phyloP scores from a whole-genome alignment of 208 protist species.

The Tritrichomonas musculus region DNA sequence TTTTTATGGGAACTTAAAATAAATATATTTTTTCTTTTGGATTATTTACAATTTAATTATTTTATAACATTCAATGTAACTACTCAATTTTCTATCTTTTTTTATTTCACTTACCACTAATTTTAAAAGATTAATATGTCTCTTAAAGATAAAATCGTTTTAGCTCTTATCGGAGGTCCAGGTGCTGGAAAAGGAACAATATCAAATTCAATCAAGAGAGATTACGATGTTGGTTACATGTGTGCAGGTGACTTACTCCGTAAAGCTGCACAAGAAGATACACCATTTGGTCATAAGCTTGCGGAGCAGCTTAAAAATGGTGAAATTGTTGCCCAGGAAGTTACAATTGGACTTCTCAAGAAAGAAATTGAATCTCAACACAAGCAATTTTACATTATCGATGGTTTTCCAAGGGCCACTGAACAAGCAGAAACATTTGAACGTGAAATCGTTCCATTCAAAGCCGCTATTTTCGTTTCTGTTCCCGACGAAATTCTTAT shows the following conservation, averaged over 20 bases:
- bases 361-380: neutral
- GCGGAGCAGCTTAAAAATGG: neutral
- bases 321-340: slow-evolving; percentile 6
- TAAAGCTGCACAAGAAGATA: neutral
- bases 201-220: neutral
- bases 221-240: slow-evolving; percentile 7
- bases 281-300: neutral
- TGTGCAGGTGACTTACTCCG: neutral
- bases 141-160: neutral
- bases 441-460: neutral
- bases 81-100: too few species aligned
- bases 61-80: too few species aligned
- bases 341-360: neutral
- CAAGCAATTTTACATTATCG: neutral
- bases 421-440: slow-evolving; percentile 16
- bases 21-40: too few species aligned
- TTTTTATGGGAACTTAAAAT: too few species aligned
- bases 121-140: too few species aligned
- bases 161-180: neutral
- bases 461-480: neutral
- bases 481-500: neutral
- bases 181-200: neutral
- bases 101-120: too few species aligned
- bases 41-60: too few species aligned
- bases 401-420: neutral